Evolutionary conservation across 1,139 yeast species (phyloP).

Genomic region (Pneumocystis oryctolagi): DNA sequence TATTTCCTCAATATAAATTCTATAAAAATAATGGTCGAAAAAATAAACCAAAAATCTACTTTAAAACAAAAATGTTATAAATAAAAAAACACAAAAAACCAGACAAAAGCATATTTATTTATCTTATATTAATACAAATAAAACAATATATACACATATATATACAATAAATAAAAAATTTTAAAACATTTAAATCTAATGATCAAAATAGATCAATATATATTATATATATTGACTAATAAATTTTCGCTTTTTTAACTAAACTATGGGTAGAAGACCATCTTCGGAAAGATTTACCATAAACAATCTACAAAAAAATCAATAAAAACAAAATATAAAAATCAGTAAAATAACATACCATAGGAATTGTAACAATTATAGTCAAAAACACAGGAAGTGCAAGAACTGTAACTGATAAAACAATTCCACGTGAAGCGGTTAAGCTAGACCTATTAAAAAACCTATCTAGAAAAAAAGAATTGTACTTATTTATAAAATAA

Average conservation of each 20-base stretch:
- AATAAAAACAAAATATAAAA: neutral
- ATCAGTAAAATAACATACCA: neutral
- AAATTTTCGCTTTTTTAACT: neutral
- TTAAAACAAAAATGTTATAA: neutral
- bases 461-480: neutral
- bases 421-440: neutral
- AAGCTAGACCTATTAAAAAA: neutral
- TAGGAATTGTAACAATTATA: neutral
- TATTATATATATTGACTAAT: neutral
- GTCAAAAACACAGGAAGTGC: neutral
- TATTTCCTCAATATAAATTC: neutral
- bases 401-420: neutral
- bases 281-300: neutral
- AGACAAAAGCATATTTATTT: too few species aligned
- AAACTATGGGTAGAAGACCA: neutral
- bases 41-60: neutral
- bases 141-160: too few species aligned
- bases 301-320: neutral
- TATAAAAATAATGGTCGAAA: neutral
- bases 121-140: too few species aligned
- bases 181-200: too few species aligned
- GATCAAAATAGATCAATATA: too few species aligned
- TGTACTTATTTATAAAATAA: neutral
- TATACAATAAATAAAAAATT: too few species aligned
- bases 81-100: too few species aligned